Evolutionary conservation across 257 asterid genomes (phyloP).

Genomic region (Plantago ovata): DNA sequence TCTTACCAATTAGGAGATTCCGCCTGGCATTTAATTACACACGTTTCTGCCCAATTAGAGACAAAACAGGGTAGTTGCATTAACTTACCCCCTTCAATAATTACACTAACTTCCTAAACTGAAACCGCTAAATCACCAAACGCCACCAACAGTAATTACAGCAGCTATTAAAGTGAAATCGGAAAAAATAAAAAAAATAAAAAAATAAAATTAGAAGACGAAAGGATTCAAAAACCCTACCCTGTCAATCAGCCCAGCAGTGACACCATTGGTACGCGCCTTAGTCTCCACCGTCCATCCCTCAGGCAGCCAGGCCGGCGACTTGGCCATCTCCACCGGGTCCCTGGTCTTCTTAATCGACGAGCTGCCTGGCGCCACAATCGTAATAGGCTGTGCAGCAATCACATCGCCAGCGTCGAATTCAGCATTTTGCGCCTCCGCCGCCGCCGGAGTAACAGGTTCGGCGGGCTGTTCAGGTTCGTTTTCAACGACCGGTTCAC

Average conservation of each 20-base stretch:
- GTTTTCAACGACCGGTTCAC: no score
- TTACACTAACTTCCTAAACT: no score
- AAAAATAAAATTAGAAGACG: neutral
- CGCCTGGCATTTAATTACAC: no score
- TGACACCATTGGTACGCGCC: constrained; percentile 5
- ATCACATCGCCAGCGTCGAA: neutral
- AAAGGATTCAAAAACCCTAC: constrained; percentile 24
- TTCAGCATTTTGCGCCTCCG: no score
- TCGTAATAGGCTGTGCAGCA: neutral
- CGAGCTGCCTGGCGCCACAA: neutral
- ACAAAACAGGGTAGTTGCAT: no score
- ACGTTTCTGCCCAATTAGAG: no score
- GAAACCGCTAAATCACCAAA: no score
- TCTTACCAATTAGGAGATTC: no score
- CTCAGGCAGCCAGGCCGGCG: constrained; percentile 18
- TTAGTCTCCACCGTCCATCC: neutral
- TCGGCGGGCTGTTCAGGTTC: no score
- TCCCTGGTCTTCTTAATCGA: neutral
- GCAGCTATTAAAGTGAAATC: neutral
- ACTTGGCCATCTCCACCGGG: constrained; percentile 8
- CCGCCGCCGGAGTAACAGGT: no score
- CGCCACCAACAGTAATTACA: neutral
- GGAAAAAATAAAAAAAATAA: neutral
- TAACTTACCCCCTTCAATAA: no score
- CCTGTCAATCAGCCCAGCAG: constrained; percentile 32